phyloP scores from a whole-genome alignment of 306 rosid species.

The Pueraria montana region DNA sequence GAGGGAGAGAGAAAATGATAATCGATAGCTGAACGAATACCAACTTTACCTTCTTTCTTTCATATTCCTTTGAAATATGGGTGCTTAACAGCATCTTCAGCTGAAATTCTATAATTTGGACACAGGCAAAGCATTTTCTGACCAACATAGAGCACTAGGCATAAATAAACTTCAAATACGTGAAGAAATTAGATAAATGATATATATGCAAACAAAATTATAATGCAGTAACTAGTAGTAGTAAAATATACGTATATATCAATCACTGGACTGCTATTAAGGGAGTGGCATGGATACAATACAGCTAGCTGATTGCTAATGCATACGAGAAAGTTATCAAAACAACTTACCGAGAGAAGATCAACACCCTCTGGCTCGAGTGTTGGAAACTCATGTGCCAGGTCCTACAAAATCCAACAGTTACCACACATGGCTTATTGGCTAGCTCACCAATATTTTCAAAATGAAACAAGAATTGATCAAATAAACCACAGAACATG shows the following conservation, averaged over 20 bases:
- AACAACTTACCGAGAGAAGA: slow-evolving; percentile 42
- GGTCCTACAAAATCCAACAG: slow-evolving; percentile 32
- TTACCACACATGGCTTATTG: neutral
- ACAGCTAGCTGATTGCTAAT: too few relatives aligned
- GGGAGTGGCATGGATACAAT: neutral
- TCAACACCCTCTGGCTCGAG: slow-evolving; percentile 29
- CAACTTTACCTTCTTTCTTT: neutral
- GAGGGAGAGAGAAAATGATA: neutral
- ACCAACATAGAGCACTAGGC: neutral
- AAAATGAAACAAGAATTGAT: neutral
- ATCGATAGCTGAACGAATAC: neutral
- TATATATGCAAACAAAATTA: neutral
- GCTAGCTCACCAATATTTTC: neutral
- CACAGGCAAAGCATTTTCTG: slow-evolving; percentile 41
- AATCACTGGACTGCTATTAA: neutral
- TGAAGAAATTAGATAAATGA: neutral
- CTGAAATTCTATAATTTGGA: slow-evolving; percentile 35
- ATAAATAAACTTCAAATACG: neutral
- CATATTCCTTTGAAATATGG: neutral
- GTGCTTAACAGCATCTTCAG: slow-evolving; percentile 37
- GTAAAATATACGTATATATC: neutral
- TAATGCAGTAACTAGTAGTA: too few relatives aligned
- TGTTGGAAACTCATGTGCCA: neutral
- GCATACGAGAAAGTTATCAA: neutral
- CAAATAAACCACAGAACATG: neutral